A percentile compares a stretch with the other conserved stretches of the same genome.
Conservation (phyloP, 306 rosid genomes). For the Prunus mume region DNA sequence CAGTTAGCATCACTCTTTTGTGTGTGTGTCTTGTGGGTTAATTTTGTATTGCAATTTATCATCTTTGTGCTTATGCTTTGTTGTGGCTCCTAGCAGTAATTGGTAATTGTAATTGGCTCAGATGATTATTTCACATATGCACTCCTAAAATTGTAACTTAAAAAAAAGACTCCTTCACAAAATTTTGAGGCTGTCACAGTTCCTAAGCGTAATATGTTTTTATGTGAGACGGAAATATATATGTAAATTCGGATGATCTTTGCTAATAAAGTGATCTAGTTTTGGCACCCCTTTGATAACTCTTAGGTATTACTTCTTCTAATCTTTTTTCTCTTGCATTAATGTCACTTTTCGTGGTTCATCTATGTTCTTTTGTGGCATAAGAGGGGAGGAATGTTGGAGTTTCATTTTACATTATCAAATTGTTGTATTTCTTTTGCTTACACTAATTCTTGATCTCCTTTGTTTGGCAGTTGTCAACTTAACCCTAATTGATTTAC, state of each 20-base stretch:
- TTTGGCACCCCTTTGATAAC: neutral
- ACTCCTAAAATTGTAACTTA: neutral
- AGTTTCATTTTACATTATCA: neutral
- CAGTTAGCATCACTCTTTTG: neutral
- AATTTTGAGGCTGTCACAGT: neutral
- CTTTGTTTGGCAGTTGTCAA: conserved; percentile 78
- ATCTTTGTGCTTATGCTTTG: neutral
- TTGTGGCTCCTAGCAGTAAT: neutral
- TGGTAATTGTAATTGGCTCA: neutral
- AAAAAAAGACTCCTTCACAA: neutral
- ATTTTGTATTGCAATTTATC: neutral
- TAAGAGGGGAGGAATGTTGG: neutral
- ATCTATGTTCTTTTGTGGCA: neutral
- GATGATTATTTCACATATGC: neutral
- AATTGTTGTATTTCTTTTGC: neutral
- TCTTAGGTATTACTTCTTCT: neutral
- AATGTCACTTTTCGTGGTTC: neutral
- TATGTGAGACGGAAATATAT: too few species aligned
- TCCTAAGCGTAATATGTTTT: neutral
- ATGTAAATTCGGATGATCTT: neutral
- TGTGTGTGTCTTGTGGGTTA: neutral
- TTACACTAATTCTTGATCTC: conserved; percentile 12
- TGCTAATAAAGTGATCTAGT: neutral
- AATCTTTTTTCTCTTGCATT: neutral
- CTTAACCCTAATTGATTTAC: conserved; percentile 88